These are phyloP conservation scores for Penicillium glabrum DNA, from an alignment of 2,329 filamentous ascomycete species.

Conservation along the genomic window DNA sequence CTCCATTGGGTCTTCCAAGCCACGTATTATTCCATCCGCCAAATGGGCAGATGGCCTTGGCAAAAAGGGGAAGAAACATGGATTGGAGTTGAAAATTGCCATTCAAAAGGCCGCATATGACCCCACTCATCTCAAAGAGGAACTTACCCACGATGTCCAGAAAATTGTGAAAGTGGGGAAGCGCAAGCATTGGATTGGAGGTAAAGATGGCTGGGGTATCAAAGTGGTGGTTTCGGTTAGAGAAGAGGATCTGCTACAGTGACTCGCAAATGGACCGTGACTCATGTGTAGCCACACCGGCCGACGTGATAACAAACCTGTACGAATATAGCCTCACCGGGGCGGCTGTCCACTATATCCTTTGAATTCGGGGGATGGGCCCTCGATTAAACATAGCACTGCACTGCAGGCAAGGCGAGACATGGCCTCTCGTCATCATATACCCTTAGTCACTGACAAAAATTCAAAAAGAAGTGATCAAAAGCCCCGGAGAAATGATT, in stretches of 20 bases:
- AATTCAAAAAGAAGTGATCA: too few relatives aligned
- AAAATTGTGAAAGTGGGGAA: slow-evolving; percentile 38
- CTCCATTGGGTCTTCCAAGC: slow-evolving; percentile 23
- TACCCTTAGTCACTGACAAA: too few relatives aligned
- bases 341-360: too few relatives aligned
- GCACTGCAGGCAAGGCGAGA: too few relatives aligned
- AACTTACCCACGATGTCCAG: slow-evolving; percentile 23
- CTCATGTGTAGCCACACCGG: not conserved
- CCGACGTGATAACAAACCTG: not conserved
- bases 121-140: slow-evolving; percentile 24
- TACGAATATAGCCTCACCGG: not conserved
- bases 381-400: too few relatives aligned
- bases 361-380: too few relatives aligned
- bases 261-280: not conserved
- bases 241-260: slow-evolving; percentile 16
- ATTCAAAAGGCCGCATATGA: slow-evolving; percentile 26
- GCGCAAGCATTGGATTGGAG: slow-evolving; percentile 38
- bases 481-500: too few relatives aligned
- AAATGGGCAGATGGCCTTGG: slow-evolving; percentile 31
- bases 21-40: slow-evolving; percentile 27
- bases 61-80: slow-evolving; percentile 32
- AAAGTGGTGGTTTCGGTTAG: slow-evolving; percentile 21
- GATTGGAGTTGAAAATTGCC: slow-evolving; percentile 26
- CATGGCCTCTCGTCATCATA: too few relatives aligned
- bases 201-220: slow-evolving; percentile 29